Base-by-base conservation (phyloP, 2,329 filamentous ascomycete species). In the Berkeleyomyces rouxiae region DNA sequence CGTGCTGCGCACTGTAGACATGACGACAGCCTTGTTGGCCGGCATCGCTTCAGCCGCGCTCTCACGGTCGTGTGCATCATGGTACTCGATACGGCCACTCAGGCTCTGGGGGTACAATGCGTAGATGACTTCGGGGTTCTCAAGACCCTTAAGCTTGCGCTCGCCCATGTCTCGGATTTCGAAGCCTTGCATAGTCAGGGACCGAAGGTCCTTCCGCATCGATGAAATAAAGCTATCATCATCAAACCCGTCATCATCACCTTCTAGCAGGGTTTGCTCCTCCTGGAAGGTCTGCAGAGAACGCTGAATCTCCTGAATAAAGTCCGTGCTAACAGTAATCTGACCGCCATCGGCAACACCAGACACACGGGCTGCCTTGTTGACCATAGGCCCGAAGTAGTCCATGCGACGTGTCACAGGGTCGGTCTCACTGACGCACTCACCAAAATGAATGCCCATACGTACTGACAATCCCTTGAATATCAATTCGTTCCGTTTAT, bases 301-400 rank as follows among this genome's bases (percentile, higher is more conserved):
- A 47, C 90, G 84, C 71, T 96, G 90, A 62, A 97, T 92, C 72
- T 99, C 93, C 10, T 88, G 88, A 70, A 99, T 95, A 74, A 97
- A 97, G 72, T 99, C 93, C 1, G 90, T 90, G 0, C 91, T 96
- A 1, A 97, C 93, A 0, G 92, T 93, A 67, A 97, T 96, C 72
- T 99, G 92, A 0, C 93, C 93, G 65, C 93, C 93, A 71, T 99
- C 93, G 43, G 93, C 93, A 51, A 96, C 91, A 31, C 89, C 87
- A 5, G 90, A 93, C 67, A 99, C 95, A 75, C 93, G 87, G 13
- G 93, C 87, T 0, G 93, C 90, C 70, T 95, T 91, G 75, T 99
- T 99, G 70, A 99, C 93, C 90, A 99, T 99, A 11, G 93, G 93
- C 0, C 93, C 93, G 71, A 97, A 99, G 75, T 99, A 99, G 70